Evolutionary conservation across 2,329 filamentous ascomycete genomes (phyloP), one percentile per base, ranked within the genome.

Genomic region (Colletotrichum lindemuthianum): DNA sequence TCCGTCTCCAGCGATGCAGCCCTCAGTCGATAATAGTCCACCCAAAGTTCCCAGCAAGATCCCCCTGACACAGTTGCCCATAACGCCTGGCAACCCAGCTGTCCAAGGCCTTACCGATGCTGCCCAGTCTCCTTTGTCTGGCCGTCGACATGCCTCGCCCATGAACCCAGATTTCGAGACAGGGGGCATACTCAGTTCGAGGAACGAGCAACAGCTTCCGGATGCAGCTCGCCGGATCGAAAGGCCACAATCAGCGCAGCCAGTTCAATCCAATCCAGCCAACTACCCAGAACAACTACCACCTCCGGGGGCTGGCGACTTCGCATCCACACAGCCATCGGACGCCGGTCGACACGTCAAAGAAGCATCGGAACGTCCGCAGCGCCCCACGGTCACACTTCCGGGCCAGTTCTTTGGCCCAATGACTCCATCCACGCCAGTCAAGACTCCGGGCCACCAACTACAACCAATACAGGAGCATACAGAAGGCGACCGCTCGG

Each of bases 391-490:
- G 0, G 51, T 63, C 2, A 51, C 52, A 24, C 51, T 32, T 8
- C 60, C 50, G 5, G 33, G 56, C 9, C 52, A 67, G 10, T 34
- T 33, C 4, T 10, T 44, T 10, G 48, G 55, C 1, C 49, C 55
- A 4, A 40, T 34, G 39, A 64, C 49, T 16, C 57, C 54, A 3
- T 57, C 24, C 24, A 24, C 24, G 24, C 24, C 24, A 3, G 24
- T 24, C 24, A 24, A 24, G 24, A 24, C 24, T 24, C 24, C 24
- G 24, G 24, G 24, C 24, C 24, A 24, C 4, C 24, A 24, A 24
- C 56, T 69, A 8, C 67, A 67, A 11, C 50, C 67, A 6, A 69
- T 69, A 6, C 56, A 69, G 36, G 67, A 69, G 43, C 63, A 68
- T 8, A 33, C 44, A 9, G 67, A 69, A 34, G 47, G 24, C 2